These are phyloP conservation scores for Pichia sp. DNA, from an alignment of 1,139 yeast species.

Conservation along the genomic window DNA sequence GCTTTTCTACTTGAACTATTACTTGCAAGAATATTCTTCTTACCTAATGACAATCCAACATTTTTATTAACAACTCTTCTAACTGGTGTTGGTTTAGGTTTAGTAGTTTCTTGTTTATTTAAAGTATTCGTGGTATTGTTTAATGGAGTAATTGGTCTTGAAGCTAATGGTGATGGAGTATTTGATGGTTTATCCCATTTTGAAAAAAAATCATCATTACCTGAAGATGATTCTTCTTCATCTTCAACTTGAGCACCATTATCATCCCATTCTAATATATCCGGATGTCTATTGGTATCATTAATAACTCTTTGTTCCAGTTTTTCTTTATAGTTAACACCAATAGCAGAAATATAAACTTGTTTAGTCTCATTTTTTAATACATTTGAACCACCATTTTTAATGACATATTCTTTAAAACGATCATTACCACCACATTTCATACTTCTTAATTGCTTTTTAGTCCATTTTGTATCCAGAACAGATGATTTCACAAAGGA, in stretches of 20 bases:
- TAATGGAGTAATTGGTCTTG: slow-evolving; percentile 44
- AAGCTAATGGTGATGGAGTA: slow-evolving; percentile 48
- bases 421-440: slow-evolving; percentile 87
- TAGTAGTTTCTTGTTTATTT: slow-evolving; percentile 25
- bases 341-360: slow-evolving; percentile 77
- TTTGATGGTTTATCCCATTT: slow-evolving; percentile 80
- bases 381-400: slow-evolving; percentile 77
- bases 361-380: slow-evolving; percentile 60
- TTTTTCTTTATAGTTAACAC: slow-evolving; percentile 72
- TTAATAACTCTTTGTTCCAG: slow-evolving; percentile 59
- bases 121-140: slow-evolving; percentile 16
- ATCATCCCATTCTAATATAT: slow-evolving; percentile 51
- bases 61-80: slow-evolving; percentile 25
- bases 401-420: slow-evolving; percentile 75
- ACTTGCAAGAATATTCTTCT: slow-evolving; percentile 29
- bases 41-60: slow-evolving; percentile 15
- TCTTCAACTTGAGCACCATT: slow-evolving; percentile 32
- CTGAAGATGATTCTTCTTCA: slow-evolving; percentile 36
- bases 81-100: slow-evolving; percentile 23
- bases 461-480: slow-evolving; percentile 83
- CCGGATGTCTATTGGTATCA: slow-evolving; percentile 68
- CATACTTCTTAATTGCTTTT: slow-evolving; percentile 81
- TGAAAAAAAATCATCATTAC: slow-evolving; percentile 81
- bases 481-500: slow-evolving; percentile 91
- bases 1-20: slow-evolving; percentile 43